Evolutionary conservation across 148 eudicot species (phyloP).

Genomic region (Vaccinium myrtillus): DNA sequence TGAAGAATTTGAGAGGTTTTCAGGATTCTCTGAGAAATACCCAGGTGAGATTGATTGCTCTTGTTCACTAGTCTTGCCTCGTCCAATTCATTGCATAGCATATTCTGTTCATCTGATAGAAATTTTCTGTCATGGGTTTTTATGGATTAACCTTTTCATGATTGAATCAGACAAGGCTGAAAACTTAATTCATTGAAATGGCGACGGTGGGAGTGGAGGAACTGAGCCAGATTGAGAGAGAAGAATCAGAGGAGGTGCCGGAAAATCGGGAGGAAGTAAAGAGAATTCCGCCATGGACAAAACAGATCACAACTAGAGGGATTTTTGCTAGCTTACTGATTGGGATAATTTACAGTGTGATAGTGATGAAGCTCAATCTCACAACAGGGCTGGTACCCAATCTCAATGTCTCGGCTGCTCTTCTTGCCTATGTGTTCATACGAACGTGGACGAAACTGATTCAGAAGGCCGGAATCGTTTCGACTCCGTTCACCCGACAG

Average conservation of each 20-base stretch:
- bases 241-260: slow-evolving; percentile 20
- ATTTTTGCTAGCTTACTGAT: slow-evolving; percentile 53
- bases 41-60: neutral
- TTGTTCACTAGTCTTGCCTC: neutral
- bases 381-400: slow-evolving; percentile 81
- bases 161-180: slow-evolving; percentile 1
- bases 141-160: neutral
- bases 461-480: slow-evolving; percentile 45
- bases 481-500: slow-evolving; percentile 66
- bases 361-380: slow-evolving; percentile 70
- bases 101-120: neutral
- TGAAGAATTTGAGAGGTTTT: neutral
- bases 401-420: slow-evolving; percentile 80
- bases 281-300: slow-evolving; percentile 60
- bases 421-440: slow-evolving; percentile 60
- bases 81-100: neutral
- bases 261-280: slow-evolving; percentile 29
- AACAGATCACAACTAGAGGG: slow-evolving; percentile 66
- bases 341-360: slow-evolving; percentile 69
- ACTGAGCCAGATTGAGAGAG: slow-evolving; percentile 21
- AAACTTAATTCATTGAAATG: slow-evolving; percentile 12
- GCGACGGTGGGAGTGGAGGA: slow-evolving; percentile 25
- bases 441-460: slow-evolving; percentile 59
- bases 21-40: neutral
- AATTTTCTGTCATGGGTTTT: neutral